These are phyloP conservation scores for Hypoxylon rubiginosum DNA, from an alignment of 2,329 filamentous ascomycete species.

Conservation along the genomic window DNA sequence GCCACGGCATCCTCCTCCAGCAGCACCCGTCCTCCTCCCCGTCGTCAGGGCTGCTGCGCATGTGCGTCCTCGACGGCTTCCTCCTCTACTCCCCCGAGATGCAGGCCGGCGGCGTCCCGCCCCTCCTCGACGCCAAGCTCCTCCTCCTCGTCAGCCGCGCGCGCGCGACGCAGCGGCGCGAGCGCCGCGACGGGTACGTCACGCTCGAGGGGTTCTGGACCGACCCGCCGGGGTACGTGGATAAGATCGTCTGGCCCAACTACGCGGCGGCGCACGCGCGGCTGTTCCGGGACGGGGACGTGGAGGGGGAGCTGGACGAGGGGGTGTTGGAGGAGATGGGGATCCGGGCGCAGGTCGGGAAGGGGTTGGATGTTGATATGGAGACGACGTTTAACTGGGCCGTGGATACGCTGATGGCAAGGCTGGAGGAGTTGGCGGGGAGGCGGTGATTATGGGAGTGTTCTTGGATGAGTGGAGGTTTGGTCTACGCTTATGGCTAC, in stretches of 20 bases:
- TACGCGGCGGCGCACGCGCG: slow-evolving; percentile 86
- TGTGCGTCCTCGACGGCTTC: slow-evolving; percentile 90
- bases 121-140: slow-evolving; percentile 78
- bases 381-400: slow-evolving; percentile 75
- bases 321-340: slow-evolving; percentile 59
- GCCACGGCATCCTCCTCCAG: slow-evolving; percentile 54
- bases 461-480: background rate
- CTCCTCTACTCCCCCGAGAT: slow-evolving; percentile 77
- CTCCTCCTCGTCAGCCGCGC: slow-evolving; percentile 80
- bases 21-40: slow-evolving; percentile 45
- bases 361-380: slow-evolving; percentile 68
- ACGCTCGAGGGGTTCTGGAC: slow-evolving; percentile 93
- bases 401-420: slow-evolving; percentile 70
- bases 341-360: slow-evolving; percentile 63
- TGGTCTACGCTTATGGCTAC: background rate
- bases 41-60: slow-evolving; percentile 56
- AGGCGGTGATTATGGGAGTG: slow-evolving; percentile 5
- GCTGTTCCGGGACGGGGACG: slow-evolving; percentile 79
- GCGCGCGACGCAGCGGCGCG: slow-evolving; percentile 73
- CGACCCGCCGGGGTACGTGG: slow-evolving; percentile 94
- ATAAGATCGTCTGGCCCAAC: slow-evolving; percentile 95
- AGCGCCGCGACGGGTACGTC: slow-evolving; percentile 80
- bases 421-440: slow-evolving; percentile 53
- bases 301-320: slow-evolving; percentile 65
- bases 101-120: slow-evolving; percentile 56